phyloP scores from a whole-genome alignment of 805 yeast species.

The Suhomyces xylopsoci region DNA sequence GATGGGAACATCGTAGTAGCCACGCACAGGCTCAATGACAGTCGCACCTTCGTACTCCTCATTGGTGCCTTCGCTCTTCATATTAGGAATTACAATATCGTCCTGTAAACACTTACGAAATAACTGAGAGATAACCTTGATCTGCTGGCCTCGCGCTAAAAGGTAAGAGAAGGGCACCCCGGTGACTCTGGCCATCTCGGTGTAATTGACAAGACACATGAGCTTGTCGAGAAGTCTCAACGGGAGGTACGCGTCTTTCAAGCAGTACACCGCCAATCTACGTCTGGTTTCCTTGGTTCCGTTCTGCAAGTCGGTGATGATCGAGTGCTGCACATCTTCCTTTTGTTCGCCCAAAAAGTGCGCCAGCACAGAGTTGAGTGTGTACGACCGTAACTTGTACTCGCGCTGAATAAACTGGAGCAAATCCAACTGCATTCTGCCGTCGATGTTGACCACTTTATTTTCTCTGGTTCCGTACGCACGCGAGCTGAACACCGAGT shows the following conservation, averaged over 20 bases:
- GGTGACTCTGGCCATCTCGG: constrained; percentile 99
- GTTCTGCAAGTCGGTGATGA: constrained; percentile 89
- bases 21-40: constrained; percentile 93
- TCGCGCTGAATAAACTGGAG: constrained; percentile 93
- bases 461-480: constrained; percentile 97
- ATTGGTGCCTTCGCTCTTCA: constrained; percentile 72
- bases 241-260: constrained; percentile 94
- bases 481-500: constrained; percentile 82
- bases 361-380: constrained; percentile 92
- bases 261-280: constrained; percentile 93
- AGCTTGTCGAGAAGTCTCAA: constrained; percentile 82
- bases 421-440: constrained; percentile 91
- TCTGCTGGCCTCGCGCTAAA: constrained; percentile 92
- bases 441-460: constrained; percentile 88
- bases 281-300: constrained; percentile 91
- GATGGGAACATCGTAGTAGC: constrained; percentile 94
- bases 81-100: constrained; percentile 86
- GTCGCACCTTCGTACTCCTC: constrained; percentile 99
- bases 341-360: constrained; percentile 92
- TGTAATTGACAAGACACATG: constrained; percentile 94
- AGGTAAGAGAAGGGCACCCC: constrained; percentile 96
- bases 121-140: constrained; percentile 92
- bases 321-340: constrained; percentile 97
- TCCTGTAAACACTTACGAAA: constrained; percentile 88
- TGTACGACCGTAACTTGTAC: constrained; percentile 89